Evolutionary conservation across 371 early-diverging fungal genomes (phyloP), one percentile per base, ranked within the genome.

Genomic region (Cladochytrium tenue): DNA sequence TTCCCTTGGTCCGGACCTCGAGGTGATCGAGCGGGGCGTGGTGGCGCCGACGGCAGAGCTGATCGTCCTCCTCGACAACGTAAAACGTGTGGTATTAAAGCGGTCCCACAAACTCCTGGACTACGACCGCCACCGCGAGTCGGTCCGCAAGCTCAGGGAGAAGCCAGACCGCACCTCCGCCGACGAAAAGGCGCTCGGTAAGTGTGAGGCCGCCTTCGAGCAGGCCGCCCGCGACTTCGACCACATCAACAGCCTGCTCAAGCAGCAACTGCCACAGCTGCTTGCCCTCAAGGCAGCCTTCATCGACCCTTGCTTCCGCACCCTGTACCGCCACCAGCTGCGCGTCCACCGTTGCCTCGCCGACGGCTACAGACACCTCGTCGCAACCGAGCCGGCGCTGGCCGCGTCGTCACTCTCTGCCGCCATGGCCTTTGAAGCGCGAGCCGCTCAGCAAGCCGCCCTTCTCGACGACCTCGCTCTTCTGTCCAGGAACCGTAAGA

Each of bases 101-200:
- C 85, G 93, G 3, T 79, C 84, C 33, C 93, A 92, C 71, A 94
- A 94, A 73, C 70, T 90, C 68, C 73, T 93, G 31, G 94, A 94
- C 79, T 93, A 87, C 73, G 94, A 94, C 68, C 85, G 94, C 55
- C 88, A 88, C 76, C 76, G 89, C 34, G 76, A 82, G 62, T 64
- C 80, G n/a, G 71, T 91, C 58, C 81, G 82, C 62, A 92, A 90
- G 68, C 69, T 93, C 26, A 77, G 79, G 32, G 86, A 76, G 23
- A 90, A 89, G 67, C 74, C 83, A 30, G 88, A 90, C 56, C 77
- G 88, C 55, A 83, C 84, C 15, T 80, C 86, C 34, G 81, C 74
- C 59, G 91, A 92, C 64, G 93, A 91, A 72, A 90, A 90, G 69
- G 76, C 84, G 53, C 81, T 91, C 25, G 87, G 79, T 66, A 74